Evolutionary conservation across 23 red algal genomes (phyloP).

Genomic region (Gracilaria domingensis): DNA sequence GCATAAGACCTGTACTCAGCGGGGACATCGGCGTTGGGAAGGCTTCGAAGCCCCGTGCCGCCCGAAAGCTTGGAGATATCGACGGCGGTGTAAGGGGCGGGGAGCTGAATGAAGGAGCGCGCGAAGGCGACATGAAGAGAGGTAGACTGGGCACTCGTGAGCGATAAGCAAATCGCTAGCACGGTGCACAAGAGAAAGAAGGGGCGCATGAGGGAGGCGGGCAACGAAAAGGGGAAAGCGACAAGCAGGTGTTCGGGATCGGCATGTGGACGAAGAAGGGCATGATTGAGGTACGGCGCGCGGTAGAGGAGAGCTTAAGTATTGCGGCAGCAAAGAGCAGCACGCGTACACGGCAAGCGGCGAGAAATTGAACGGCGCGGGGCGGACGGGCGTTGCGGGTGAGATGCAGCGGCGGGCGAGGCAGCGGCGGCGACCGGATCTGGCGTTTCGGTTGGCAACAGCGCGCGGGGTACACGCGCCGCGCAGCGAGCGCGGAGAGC

Average conservation of each 20-base stretch:
- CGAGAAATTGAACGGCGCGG: background rate
- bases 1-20: constrained; percentile 4
- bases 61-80: background rate
- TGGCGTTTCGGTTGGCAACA: no score
- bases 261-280: background rate
- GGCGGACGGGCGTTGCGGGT: background rate
- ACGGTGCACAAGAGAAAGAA: background rate
- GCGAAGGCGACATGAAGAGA: background rate
- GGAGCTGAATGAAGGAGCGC: background rate
- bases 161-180: background rate
- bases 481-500: constrained; percentile 9
- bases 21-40: background rate
- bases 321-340: no score
- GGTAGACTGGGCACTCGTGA: background rate
- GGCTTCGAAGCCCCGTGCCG: background rate
- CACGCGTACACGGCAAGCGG: no score
- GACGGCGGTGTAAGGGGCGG: background rate
- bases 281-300: background rate
- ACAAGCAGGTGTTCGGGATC: background rate
- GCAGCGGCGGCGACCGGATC: background rate
- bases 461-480: background rate
- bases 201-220: background rate
- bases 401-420: background rate
- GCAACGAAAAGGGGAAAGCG: background rate
- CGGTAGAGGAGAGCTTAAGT: no score